phyloP scores from a whole-genome alignment of 2,329 filamentous ascomycete species.

The Shiraia bambusicola region DNA sequence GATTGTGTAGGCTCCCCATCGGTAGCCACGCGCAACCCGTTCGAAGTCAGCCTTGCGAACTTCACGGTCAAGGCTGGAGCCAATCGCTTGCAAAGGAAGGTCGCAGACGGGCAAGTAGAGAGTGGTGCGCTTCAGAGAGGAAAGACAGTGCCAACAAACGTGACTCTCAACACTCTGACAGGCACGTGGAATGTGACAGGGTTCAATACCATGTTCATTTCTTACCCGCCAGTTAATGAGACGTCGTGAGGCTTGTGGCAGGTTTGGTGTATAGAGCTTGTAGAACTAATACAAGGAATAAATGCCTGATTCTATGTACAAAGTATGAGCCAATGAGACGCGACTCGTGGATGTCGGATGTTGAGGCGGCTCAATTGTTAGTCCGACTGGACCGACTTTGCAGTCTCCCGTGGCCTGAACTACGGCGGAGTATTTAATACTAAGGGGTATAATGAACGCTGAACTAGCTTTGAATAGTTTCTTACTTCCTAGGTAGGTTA shows the following conservation, averaged over 20 bases:
- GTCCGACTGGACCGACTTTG: too few species aligned
- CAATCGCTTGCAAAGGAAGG: slow-evolving; percentile 57
- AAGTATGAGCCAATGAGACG: too few species aligned
- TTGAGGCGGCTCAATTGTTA: too few species aligned
- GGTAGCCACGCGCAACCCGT: slow-evolving; percentile 59
- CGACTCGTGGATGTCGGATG: too few species aligned
- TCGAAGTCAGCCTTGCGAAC: slow-evolving; percentile 67
- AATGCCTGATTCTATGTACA: too few species aligned
- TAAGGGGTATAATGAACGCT: too few species aligned
- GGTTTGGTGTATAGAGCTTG: too few species aligned
- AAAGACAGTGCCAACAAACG: slow-evolving; percentile 31
- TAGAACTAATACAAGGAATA: too few species aligned
- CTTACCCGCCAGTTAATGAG: slow-evolving; percentile 12
- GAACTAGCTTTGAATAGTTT: too few species aligned
- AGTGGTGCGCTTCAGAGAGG: slow-evolving; percentile 54
- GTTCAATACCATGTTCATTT: slow-evolving; percentile 31
- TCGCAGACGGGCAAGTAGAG: slow-evolving; percentile 52
- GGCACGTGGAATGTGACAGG: slow-evolving; percentile 32
- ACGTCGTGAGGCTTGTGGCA: neutral
- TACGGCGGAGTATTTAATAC: too few species aligned
- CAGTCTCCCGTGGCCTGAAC: too few species aligned
- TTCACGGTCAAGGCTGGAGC: slow-evolving; percentile 65
- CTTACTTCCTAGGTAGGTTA: too few species aligned
- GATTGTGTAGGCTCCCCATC: slow-evolving; percentile 49
- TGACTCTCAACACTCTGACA: slow-evolving; percentile 34